Conservation (phyloP, 345 rosid genomes). For the Triadica sebifera region DNA sequence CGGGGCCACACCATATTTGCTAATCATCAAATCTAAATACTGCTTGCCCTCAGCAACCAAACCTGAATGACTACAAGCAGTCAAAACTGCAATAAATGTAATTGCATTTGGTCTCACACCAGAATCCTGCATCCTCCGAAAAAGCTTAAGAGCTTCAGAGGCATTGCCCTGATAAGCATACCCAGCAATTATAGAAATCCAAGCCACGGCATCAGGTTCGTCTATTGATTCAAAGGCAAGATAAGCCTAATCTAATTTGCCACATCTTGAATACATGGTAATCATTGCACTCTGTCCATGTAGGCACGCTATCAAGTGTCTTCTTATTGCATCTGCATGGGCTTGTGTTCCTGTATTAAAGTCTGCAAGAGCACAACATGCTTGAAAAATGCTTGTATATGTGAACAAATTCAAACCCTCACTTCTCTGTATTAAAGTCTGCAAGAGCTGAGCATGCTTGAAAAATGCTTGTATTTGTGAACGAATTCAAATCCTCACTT, state of each 20-base stretch:
- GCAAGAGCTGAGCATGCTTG: slow-evolving; percentile 69
- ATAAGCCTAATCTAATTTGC: slow-evolving; percentile 55
- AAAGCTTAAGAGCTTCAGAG: slow-evolving; percentile 55
- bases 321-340: slow-evolving; percentile 77
- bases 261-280: slow-evolving; percentile 70
- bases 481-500: slow-evolving; percentile 46
- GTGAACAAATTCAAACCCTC: slow-evolving; percentile 51
- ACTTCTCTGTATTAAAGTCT: slow-evolving; percentile 50
- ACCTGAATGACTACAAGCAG: slow-evolving; percentile 77
- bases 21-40: slow-evolving; percentile 47
- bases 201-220: slow-evolving; percentile 65
- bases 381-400: slow-evolving; percentile 69
- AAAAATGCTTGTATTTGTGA: slow-evolving; percentile 62
- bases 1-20: slow-evolving; percentile 51
- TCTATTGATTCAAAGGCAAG: slow-evolving; percentile 53
- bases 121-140: slow-evolving; percentile 45
- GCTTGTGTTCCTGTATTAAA: slow-evolving; percentile 58
- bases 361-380: slow-evolving; percentile 65
- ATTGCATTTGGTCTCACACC: slow-evolving; percentile 60
- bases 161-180: slow-evolving; percentile 72
- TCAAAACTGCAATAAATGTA: slow-evolving; percentile 64
- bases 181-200: slow-evolving; percentile 72
- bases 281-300: slow-evolving; percentile 68
- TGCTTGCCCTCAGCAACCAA: slow-evolving; percentile 49
- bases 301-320: slow-evolving; percentile 45